Evolutionary conservation across 192 early-diverging fungal species (phyloP), one percentile per base, ranked within the genome.

Genomic region (Thamnidium elegans): DNA sequence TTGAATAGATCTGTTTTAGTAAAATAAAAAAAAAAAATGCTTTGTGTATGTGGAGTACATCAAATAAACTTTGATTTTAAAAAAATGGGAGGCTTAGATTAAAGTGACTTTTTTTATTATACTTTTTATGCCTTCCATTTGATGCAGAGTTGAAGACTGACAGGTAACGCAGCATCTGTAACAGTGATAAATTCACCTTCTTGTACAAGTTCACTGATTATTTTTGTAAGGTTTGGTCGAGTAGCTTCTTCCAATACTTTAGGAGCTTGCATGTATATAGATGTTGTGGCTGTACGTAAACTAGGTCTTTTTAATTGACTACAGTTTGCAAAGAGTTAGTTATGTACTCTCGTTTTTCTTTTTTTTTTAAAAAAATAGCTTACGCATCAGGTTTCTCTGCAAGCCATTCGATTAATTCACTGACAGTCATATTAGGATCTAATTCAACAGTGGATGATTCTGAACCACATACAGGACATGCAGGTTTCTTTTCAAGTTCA

Each of bases 381-480:
- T 85, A 92, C 87, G 89, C 78, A 55, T 86, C 84, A 23, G 75
- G 79, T 46, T 83, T 80, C 54, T 92, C 94, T 68, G 88, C 78
- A 7, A 99, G 79, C 62, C 76, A 70, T 1, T 94, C 91, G 36
- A 97, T 89, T 19, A 99, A 79, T 1, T 97, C 92, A 53, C 89
- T 82, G 32, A 99, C 70, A 1, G 86, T 93, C 63, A 79, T 76
- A 4, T 75, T 63, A 1, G 72, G 68, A 8, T 76, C 45, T 6
- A 92, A 65, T 0, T 77, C 70, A 34, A 93, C 51, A 48, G 78
- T 76, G 13, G 76, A 70, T 42, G 68, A 55, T 32, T 79, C 82
- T 11, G 78, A 81, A 10, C 94, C 93, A 73, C 97, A 99, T 13
- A 99, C 95, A 42, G 94, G 88, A 70, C 97, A 99, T 21, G 94